Evolutionary conservation across 371 early-diverging fungal species (phyloP).

Genomic region (Mucor circinelloides): DNA sequence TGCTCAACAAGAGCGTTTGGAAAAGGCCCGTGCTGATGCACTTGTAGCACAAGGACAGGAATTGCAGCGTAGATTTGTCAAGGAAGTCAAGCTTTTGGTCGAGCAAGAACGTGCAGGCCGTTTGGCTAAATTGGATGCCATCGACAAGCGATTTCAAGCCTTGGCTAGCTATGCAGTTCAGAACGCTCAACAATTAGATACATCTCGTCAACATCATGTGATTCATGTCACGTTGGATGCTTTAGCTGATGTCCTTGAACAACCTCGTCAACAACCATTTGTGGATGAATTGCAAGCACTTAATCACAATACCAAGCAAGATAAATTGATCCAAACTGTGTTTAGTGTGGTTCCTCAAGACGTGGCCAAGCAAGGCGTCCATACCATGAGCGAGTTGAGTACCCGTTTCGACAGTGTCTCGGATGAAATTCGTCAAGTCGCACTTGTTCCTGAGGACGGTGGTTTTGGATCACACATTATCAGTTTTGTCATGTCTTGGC

Average conservation of each 20-base stretch:
- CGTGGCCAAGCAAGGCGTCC: conserved; percentile 61
- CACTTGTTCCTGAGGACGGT: conserved; percentile 83
- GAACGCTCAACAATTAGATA: conserved; percentile 58
- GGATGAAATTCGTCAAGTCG: conserved; percentile 69
- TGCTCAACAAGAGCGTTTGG: conserved; percentile 39
- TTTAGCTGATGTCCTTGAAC: conserved; percentile 42
- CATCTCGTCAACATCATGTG: conserved; percentile 52
- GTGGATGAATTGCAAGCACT: conserved; percentile 68
- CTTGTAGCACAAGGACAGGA: conserved; percentile 48
- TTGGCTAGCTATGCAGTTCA: conserved; percentile 64
- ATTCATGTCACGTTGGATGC: conserved; percentile 51
- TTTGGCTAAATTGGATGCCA: conserved; percentile 78
- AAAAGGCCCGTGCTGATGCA: conserved; percentile 44
- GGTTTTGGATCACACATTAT: conserved; percentile 79
- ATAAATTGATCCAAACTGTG: conserved; percentile 60
- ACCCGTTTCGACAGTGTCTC: conserved; percentile 69
- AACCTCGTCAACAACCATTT: conserved; percentile 53
- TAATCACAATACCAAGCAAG: conserved; percentile 56
- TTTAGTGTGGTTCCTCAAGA: conserved; percentile 58
- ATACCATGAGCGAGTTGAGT: conserved; percentile 68
- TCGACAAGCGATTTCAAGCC: conserved; percentile 72
- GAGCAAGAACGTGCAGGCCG: conserved; percentile 90
- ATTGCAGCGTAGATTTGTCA: conserved; percentile 59
- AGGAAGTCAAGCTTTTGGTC: conserved; percentile 73
- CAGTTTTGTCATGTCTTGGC: conserved; percentile 66